These are phyloP conservation scores for Rutstroemia sydowiana DNA, from an alignment of 2,329 filamentous ascomycete genomes.

Conservation along the genomic window DNA sequence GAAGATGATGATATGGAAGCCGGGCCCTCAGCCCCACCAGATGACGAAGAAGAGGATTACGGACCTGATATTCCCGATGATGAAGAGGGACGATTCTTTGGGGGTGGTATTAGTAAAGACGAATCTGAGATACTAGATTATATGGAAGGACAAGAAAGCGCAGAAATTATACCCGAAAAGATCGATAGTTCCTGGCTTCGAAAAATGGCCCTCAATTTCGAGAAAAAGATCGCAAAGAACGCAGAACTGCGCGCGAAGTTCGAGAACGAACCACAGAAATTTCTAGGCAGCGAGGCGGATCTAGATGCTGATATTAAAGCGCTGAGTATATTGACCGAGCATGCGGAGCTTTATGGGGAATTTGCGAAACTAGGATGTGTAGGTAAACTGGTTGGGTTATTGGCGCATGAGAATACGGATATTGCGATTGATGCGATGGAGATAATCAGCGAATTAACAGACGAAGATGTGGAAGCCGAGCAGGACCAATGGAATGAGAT, in stretches of 20 bases:
- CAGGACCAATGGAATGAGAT: slow-evolving; percentile 75
- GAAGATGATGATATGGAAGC: slow-evolving; percentile 39
- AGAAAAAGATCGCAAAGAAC: slow-evolving; percentile 87
- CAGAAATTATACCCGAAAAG: slow-evolving; percentile 52
- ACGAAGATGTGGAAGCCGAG: slow-evolving; percentile 80
- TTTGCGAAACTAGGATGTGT: slow-evolving; percentile 70
- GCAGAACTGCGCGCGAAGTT: slow-evolving; percentile 81
- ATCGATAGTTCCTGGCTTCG: slow-evolving; percentile 81
- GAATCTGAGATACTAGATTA: slow-evolving; percentile 83
- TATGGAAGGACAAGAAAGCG: slow-evolving; percentile 60
- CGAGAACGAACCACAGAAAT: slow-evolving; percentile 71
- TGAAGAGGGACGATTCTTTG: slow-evolving; percentile 93
- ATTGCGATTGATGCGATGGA: slow-evolving; percentile 89
- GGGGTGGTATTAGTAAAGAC: slow-evolving; percentile 75
- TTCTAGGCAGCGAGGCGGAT: slow-evolving; percentile 81
- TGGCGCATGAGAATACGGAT: slow-evolving; percentile 95
- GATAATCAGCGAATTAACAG: slow-evolving; percentile 82
- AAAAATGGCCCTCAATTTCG: slow-evolving; percentile 73
- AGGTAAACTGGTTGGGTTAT: slow-evolving; percentile 66
- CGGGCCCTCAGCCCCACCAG: slow-evolving; percentile 45
- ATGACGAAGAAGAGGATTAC: slow-evolving; percentile 49
- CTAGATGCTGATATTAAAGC: slow-evolving; percentile 82
- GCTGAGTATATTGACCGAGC: slow-evolving; percentile 79
- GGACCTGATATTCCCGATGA: slow-evolving; percentile 56
- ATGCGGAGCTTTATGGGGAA: slow-evolving; percentile 74